Evolutionary conservation across 1,284 basidiomycete species (phyloP).

Genomic region (Cerioporus squamosus): DNA sequence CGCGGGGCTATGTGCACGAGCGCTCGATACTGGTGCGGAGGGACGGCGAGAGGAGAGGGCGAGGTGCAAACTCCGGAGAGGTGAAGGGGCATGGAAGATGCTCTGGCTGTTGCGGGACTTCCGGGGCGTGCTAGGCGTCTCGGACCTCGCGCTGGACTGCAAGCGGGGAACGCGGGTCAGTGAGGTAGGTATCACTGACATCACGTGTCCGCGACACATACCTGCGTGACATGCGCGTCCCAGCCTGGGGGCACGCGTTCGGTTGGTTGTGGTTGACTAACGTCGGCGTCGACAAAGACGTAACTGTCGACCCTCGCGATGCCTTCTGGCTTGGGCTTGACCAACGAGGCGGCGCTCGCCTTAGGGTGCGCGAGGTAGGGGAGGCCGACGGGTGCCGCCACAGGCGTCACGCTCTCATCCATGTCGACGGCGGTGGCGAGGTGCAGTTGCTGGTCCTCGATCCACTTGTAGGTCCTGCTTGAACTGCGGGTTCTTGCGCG

Average conservation of each 20-base stretch:
- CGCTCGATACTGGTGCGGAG: conserved; percentile 39
- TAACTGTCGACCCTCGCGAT: conserved; percentile 53
- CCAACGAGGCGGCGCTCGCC: conserved; percentile 36
- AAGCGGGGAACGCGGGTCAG: conserved; percentile 18
- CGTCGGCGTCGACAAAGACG: conserved; percentile 51
- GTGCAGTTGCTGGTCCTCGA: conserved; percentile 58
- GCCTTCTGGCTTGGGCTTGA: conserved; percentile 38
- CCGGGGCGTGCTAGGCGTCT: conserved; percentile 39
- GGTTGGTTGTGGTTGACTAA: conserved; percentile 24
- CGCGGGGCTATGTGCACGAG: conserved; percentile 26
- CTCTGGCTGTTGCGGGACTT: conserved; percentile 32
- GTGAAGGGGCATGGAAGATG: conserved; percentile 50
- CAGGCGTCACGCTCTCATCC: conserved; percentile 13
- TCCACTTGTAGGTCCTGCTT: conserved; percentile 71
- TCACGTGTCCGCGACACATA: conserved; percentile 35
- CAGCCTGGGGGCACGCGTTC: conserved; percentile 38
- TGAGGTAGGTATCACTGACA: conserved; percentile 13
- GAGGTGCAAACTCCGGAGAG: conserved; percentile 59
- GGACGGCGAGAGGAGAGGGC: conserved; percentile 48
- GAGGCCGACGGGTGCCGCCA: conserved; percentile 36
- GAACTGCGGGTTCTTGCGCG: conserved; percentile 44
- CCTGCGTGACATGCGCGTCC: conserved; percentile 38
- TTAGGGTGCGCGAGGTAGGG: conserved; percentile 62
- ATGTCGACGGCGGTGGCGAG: conserved; percentile 16
- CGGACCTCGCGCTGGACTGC: conserved; percentile 25